Evolutionary conservation across 2,329 filamentous ascomycete species (phyloP), one percentile per base, ranked within the genome.

Genomic region (Diplodia scrobiculata): DNA sequence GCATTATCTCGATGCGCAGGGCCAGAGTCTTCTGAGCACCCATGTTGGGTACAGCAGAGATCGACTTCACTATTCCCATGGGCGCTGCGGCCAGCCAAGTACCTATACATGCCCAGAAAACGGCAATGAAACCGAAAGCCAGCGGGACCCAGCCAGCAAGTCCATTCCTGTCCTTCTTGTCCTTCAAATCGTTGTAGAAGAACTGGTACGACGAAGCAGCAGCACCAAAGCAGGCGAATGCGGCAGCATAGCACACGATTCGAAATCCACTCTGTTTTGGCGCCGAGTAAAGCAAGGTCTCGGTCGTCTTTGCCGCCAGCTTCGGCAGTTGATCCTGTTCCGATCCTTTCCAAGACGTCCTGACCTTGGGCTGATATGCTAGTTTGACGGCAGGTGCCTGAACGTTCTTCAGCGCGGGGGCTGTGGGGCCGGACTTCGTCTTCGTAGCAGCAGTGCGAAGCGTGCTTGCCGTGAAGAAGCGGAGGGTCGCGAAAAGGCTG

Each of bases 41-140:
- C 2, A 47, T 36, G 14, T 54, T 66, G 5, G 65, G 65, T 14
- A 66, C 19, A 52, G 58, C 65, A 36, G 36, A 47, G 2, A 66
- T 66, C 6, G 34, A 53, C n/a, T 50, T 19, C 4, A 66, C 65
- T n/a, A 66, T 17, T 5, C 52, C 45, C 47, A 53, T 27, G 2
- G 65, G 65, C 11, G 55, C 58, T 25, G 55, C 58, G 2, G 34
- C 50, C 9, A 66, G 34, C 55, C 51, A 66, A 27, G 52, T 63
- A 36, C 65, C 65, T 21, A 66, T 45, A 7, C 34, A 51, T 13
- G 58, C 48, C 65, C 65, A 66, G 36, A 63, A 53, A 13, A 66
- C 48, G 5, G 55, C 55, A 27, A 62, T 63, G 36, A 66, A 38
- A 11, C 65, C 65, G 13, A 66, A 53, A 9, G 55, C 38, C 17